Evolutionary conservation across 2,329 filamentous ascomycete genomes (phyloP), one percentile per base, ranked within the genome.

Genomic region (Hypoxylon sp.): DNA sequence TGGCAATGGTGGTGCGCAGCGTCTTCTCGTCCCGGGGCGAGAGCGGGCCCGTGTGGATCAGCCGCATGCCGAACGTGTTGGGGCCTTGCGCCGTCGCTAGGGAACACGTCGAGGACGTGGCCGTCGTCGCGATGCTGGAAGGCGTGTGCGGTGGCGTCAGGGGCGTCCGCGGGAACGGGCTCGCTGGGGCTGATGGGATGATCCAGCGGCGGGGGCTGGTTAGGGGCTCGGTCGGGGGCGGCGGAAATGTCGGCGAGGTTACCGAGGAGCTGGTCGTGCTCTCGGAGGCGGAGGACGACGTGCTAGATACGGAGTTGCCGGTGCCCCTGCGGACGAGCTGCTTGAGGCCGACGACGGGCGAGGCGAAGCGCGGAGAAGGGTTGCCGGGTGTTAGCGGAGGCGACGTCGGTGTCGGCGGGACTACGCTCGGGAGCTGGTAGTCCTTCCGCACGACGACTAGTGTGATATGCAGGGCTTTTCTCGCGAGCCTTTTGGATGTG

Each of bases 371-470:
- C 13, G 74, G 68, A 22, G 72, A 73, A n/a, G 71, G 68, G 32
- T 72, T 65, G 41, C 78, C 75, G 1, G 76, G 71, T 19, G 78
- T 68, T 28, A 67, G 41, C 51, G 71, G 68, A 47, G 73, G 67
- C 22, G 76, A 71, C 13, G 65, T 69, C 7, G 75, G 76, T 15
- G 75, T 73, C 8, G 76, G 68, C 2, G 77, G 74, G 10, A 75
- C 72, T 4, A 73, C 71, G 8, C 75, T 75, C 7, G 84, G 84
- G 6, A 87, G 76, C 70, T 87, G 84, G 68, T 85, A 84, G 59
- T 87, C 84, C 47, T 82, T 81, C 39, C 83, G 80, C 46, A 87
- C 80, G 20, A 87, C 82, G 43, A 89, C 80, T 37, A 89, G 81
- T 17, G 84, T 87, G 54, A 89, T 77, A 70, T 86, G 82, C 1